Conservation (phyloP, 2,329 filamentous ascomycete genomes). For the Pestalotiopsis sp. region DNA sequence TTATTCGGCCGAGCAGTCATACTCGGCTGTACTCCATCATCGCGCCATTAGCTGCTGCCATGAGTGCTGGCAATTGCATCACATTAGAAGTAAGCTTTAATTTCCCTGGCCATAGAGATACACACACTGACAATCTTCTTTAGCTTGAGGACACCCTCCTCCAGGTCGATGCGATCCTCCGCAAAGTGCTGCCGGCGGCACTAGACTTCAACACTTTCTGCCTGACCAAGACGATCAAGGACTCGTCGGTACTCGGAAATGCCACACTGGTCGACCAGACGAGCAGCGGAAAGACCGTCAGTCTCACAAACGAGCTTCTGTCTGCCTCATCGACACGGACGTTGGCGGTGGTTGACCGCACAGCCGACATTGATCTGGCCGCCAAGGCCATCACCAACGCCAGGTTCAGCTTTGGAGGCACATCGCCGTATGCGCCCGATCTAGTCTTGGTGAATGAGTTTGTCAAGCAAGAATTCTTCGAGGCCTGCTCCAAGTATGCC, state of each 20-base stretch:
- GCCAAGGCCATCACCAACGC: constrained; percentile 56
- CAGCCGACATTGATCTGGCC: constrained; percentile 54
- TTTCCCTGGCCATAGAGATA: neutral
- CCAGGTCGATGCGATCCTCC: constrained; percentile 24
- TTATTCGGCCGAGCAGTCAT: constrained; percentile 33
- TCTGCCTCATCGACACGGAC: constrained; percentile 27
- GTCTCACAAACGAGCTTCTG: constrained; percentile 17
- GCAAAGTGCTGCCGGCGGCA: constrained; percentile 21
- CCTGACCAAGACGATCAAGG: constrained; percentile 21
- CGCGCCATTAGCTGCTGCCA: constrained; percentile 32
- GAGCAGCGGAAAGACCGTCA: neutral
- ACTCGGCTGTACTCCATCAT: constrained; percentile 35
- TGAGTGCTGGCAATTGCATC: constrained; percentile 39
- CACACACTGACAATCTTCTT: neutral
- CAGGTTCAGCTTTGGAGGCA: constrained; percentile 56
- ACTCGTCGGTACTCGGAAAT: constrained; percentile 19
- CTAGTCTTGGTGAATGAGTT: constrained; percentile 68
- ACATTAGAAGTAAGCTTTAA: constrained; percentile 29
- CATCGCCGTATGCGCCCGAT: constrained; percentile 64
- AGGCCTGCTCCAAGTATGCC: constrained; percentile 45
- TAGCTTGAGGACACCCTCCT: constrained; percentile 26
- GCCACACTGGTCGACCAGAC: constrained; percentile 31
- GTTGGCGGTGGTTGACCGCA: constrained; percentile 63
- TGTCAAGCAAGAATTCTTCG: constrained; percentile 55
- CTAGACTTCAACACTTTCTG: constrained; percentile 30